Conservation (phyloP, 345 rosid species). For the Erodium maritimum region DNA sequence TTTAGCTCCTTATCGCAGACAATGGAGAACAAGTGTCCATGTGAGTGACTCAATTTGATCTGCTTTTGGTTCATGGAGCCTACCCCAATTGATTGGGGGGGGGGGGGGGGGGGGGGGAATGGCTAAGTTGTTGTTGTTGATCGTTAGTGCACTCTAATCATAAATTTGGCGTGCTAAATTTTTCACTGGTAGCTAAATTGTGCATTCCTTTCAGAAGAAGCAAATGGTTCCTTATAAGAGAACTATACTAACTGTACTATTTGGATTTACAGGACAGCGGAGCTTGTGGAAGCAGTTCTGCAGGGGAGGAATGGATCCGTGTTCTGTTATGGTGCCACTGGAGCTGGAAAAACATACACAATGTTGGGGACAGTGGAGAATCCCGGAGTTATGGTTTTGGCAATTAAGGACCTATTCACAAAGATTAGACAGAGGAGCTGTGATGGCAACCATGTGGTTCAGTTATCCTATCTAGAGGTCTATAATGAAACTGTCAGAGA, state of each 20-base stretch:
- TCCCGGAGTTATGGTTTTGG: conserved; percentile 98
- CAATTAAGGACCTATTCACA: conserved; percentile 79
- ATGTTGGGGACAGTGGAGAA: conserved; percentile 86
- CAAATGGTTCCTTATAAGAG: neutral
- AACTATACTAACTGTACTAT: neutral
- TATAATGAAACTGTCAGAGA: conserved; percentile 89
- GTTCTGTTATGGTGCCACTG: conserved; percentile 97
- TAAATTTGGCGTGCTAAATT: no score
- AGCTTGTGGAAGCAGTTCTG: conserved; percentile 75
- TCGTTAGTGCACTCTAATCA: no score
- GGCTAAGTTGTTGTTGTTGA: no score
- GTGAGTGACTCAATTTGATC: no score
- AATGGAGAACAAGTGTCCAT: no score
- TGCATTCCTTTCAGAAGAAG: neutral
- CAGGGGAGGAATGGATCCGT: conserved; percentile 94
- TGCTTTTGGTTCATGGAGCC: no score
- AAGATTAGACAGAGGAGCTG: conserved; percentile 77
- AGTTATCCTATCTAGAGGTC: conserved; percentile 89
- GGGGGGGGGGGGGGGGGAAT: no score
- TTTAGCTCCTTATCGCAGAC: no score
- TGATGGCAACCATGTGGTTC: conserved; percentile 83
- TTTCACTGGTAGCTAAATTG: neutral
- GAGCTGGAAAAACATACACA: conserved; percentile 92
- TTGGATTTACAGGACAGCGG: conserved; percentile 61
- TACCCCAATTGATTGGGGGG: no score